Evolutionary conservation across 164 flowering plant genomes (phyloP).

Genomic region (Sextonia rubra): DNA sequence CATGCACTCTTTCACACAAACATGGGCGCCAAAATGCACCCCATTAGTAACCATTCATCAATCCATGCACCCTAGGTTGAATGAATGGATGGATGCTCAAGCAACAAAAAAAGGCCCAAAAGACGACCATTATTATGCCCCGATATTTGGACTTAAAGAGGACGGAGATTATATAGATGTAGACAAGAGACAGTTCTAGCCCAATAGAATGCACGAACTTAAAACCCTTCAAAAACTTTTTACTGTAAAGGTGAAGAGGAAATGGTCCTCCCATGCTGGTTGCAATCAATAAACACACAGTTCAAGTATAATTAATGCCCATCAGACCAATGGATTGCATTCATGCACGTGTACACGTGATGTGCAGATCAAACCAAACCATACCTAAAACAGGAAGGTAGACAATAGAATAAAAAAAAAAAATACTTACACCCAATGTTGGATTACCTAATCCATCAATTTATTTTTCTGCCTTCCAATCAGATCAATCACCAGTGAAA

Average conservation of each 20-base stretch:
- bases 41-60: neutral
- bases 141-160: neutral
- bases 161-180: neutral
- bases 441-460: slow-evolving; percentile 21
- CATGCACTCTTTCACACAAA: neutral
- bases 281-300: neutral
- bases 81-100: neutral
- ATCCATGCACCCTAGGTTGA: neutral
- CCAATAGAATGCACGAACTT: neutral
- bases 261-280: slow-evolving; percentile 7
- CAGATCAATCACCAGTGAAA: neutral
- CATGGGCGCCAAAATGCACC: neutral
- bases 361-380: slow-evolving; percentile 28
- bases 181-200: neutral
- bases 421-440: slow-evolving; percentile 11
- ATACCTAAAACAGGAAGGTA: slow-evolving; percentile 14
- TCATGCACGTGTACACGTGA: slow-evolving; percentile 35
- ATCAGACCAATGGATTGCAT: slow-evolving; percentile 22
- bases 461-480: neutral
- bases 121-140: neutral
- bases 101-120: neutral
- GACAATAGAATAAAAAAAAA: slow-evolving; percentile 3
- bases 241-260: slow-evolving; percentile 5
- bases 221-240: slow-evolving; percentile 1
- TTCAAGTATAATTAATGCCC: neutral